Evolutionary conservation across 2,329 filamentous ascomycete genomes (phyloP).

Genomic region (Aspergillus aculeatinus): DNA sequence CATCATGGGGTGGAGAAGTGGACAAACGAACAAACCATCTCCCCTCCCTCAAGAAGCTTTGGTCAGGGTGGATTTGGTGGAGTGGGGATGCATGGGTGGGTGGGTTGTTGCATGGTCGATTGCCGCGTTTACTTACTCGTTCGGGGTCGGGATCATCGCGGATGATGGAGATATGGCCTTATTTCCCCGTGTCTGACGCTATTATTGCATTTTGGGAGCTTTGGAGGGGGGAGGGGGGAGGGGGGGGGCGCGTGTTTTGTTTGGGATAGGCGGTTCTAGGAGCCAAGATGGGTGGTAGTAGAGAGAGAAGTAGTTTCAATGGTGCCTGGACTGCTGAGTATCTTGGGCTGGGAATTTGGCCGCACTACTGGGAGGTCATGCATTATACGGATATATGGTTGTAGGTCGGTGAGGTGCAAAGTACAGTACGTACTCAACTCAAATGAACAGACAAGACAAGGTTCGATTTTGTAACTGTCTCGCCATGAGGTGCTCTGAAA

Average conservation of each 20-base stretch:
- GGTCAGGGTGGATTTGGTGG: neutral
- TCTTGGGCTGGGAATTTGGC: too few species aligned
- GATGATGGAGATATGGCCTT: neutral
- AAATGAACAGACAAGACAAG: too few species aligned
- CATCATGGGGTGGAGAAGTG: neutral
- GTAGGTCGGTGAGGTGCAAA: too few species aligned
- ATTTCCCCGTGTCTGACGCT: neutral
- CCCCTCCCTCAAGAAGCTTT: too few species aligned
- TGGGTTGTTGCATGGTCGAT: neutral
- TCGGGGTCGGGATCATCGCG: neutral
- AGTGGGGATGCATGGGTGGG: neutral
- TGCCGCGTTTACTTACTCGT: neutral
- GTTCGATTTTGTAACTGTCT: too few species aligned
- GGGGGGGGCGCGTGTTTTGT: neutral
- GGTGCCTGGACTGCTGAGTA: neutral
- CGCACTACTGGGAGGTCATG: too few species aligned
- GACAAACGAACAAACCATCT: too few species aligned
- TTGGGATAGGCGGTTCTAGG: neutral
- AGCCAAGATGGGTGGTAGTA: neutral
- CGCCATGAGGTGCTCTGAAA: too few species aligned
- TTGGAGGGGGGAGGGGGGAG: too few species aligned
- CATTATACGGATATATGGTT: too few species aligned
- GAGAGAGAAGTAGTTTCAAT: neutral
- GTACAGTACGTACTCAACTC: too few species aligned
- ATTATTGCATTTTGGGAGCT: neutral